Evolutionary conservation across 2,329 filamentous ascomycete genomes (phyloP), one percentile per base, ranked within the genome.

Genomic region (Pestalotiopsis fici): DNA sequence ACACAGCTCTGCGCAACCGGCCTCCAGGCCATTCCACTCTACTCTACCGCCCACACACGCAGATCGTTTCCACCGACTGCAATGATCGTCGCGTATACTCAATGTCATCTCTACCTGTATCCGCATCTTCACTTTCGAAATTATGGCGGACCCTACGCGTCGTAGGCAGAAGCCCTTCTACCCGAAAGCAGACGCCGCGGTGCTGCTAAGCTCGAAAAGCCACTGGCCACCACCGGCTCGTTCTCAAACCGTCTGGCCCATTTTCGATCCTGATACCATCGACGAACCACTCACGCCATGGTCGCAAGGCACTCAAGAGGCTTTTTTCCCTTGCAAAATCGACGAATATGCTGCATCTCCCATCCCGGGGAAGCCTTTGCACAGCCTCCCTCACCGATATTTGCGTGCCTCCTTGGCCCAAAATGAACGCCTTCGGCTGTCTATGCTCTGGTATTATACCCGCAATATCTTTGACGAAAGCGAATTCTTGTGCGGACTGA

Each of bases 401-500:
- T 65, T 74, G 7, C 74, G 74, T 1, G 63, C 71, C 13, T 66
- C 55, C 6, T 54, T 78, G 21, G 71, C 76, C 37, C 71, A 69
- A 63, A 74, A 78, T 31, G 76, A 78, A 65, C 68, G 77, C 5
- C 67, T 78, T 6, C 66, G 76, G 43, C 50, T 77, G 43, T 77
- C 76, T 0, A 78, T 78, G 77, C 71, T 83, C 0, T 85, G 79
- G 76, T 85, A 85, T 66, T 83, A 84, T 39, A 82, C 81, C 1
- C 74, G 75, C 31, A 78, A 77, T 3, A 74, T 82, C 9, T 70
- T 80, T 12, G 71, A 80, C 7, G 80, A 85, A 64, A 69, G 69
- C 6, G 81, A 83, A 43, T 74, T 84, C 43, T 72, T 83, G 18
- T 76, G 75, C 2, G 76, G 78, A 0, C 69, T 85, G 3, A 81